Conservation (phyloP, 208 protist species). For the Polymyxa betae region DNA sequence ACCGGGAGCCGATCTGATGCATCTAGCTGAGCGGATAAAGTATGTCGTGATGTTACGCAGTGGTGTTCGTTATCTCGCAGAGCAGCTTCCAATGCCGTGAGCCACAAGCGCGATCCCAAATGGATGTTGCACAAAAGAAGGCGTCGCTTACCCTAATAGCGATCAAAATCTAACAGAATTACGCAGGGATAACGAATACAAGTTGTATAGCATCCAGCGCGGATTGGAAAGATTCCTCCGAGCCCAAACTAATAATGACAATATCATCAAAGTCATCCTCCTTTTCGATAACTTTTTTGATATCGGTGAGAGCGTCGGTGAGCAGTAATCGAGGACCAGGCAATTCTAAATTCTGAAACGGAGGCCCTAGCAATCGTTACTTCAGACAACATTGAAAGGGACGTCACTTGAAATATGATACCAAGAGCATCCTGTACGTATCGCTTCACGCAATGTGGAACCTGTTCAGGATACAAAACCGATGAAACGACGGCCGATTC, state of each 20-base stretch:
- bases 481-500: too few relatives aligned
- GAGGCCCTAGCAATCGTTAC: too few relatives aligned
- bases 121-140: constrained; percentile 44
- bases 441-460: too few relatives aligned
- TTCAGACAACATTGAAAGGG: too few relatives aligned
- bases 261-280: background rate
- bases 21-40: background rate
- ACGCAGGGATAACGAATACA: background rate
- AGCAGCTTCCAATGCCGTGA: background rate
- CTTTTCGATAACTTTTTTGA: too few relatives aligned
- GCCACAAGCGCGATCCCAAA: background rate
- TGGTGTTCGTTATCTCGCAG: background rate
- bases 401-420: too few relatives aligned
- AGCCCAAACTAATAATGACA: constrained; percentile 4
- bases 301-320: too few relatives aligned
- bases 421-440: too few relatives aligned
- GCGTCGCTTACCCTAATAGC: background rate
- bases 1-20: background rate
- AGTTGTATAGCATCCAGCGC: background rate
- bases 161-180: background rate
- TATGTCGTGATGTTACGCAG: too few relatives aligned
- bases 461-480: too few relatives aligned
- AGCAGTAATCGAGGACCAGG: too few relatives aligned
- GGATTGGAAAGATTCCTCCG: background rate
- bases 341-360: too few relatives aligned